Evolutionary conservation across 306 rosid species (phyloP).

Genomic region (Acmispon strigosus): DNA sequence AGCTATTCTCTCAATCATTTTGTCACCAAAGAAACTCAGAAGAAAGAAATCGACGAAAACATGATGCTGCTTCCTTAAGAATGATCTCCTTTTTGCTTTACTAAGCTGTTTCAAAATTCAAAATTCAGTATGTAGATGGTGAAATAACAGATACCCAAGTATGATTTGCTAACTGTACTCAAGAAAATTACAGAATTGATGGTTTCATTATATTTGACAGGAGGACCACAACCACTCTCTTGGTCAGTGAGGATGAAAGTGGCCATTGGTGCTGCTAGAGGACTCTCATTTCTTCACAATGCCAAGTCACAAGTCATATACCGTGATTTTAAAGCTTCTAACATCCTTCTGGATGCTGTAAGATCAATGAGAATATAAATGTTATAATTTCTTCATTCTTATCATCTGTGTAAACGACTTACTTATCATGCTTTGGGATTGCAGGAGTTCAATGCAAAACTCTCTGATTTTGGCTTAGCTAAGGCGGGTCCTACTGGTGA

Average conservation of each 20-base stretch:
- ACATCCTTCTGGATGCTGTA: slow-evolving; percentile 86
- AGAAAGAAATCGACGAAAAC: background rate
- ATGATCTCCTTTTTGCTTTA: background rate
- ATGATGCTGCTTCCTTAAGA: background rate
- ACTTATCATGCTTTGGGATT: slow-evolving; percentile 11
- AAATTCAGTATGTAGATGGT: background rate
- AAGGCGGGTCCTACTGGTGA: slow-evolving; percentile 97
- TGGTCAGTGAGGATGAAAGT: slow-evolving; percentile 93
- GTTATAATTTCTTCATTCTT: background rate
- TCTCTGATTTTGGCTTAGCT: slow-evolving; percentile 96
- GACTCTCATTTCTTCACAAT: slow-evolving; percentile 89
- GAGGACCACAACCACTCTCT: slow-evolving; percentile 86
- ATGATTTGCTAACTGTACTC: background rate
- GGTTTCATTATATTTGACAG: slow-evolving; percentile 35
- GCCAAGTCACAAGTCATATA: slow-evolving; percentile 89
- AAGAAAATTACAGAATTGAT: background rate
- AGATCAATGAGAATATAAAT: slow-evolving; percentile 5
- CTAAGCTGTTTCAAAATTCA: background rate
- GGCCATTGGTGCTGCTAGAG: slow-evolving; percentile 89
- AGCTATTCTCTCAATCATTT: background rate
- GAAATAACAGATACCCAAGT: background rate
- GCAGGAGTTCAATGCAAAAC: slow-evolving; percentile 83
- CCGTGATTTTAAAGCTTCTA: slow-evolving; percentile 96
- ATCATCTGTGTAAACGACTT: background rate
- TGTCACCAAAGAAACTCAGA: background rate